Base-by-base conservation (phyloP, 192 early-diverging fungal species). In the Geranomyces variabilis region DNA sequence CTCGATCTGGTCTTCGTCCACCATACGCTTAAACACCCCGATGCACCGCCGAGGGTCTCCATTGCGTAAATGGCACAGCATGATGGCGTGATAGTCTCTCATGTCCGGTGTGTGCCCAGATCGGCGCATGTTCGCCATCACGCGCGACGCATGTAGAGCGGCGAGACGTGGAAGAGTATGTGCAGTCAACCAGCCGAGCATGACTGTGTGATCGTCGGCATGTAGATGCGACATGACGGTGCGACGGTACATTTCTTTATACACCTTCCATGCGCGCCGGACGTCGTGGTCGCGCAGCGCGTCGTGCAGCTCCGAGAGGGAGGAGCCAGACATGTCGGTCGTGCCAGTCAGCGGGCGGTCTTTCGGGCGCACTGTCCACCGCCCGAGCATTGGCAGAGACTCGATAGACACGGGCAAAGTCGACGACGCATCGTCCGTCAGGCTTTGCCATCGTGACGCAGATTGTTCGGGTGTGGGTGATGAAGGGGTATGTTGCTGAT, bases 201-300 rank as follows among this genome's bases (percentile, higher is more conserved):
- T 63, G 0, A 68, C 48, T n/a, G 58, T 53, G 62, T 75, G 67
- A 43, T 75, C 74, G 60, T 75, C 74, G 14, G 67, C 43, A 15
- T 69, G 61, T 17, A 75, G 44, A 2, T n/a, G n/a, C 36, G 30
- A 14, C 12, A 63, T 15, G 2, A n/a, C 51, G 3, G 34, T 15
- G 33, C 19, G 17, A 14, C 56, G 56, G 55, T 17, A 59, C 67
- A 75, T 45, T 30, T 62, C n/a, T 53, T 69, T 61, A 62, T 75
- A 75, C 12, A 75, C 47, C 8, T 59, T 28, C 73, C 73, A 75
- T 5, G 73, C 73, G 13, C 29, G 24, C 19, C 58, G 51, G 28
- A 56, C 30, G 55, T 75, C 33, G 59, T 68, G 73, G 9, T 13
- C 19, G 34, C 66, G 64, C 21, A 75, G 43, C 5, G 73, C 65